Conservation (phyloP, 192 early-diverging fungal species). For the Glomus cerebriforme region DNA sequence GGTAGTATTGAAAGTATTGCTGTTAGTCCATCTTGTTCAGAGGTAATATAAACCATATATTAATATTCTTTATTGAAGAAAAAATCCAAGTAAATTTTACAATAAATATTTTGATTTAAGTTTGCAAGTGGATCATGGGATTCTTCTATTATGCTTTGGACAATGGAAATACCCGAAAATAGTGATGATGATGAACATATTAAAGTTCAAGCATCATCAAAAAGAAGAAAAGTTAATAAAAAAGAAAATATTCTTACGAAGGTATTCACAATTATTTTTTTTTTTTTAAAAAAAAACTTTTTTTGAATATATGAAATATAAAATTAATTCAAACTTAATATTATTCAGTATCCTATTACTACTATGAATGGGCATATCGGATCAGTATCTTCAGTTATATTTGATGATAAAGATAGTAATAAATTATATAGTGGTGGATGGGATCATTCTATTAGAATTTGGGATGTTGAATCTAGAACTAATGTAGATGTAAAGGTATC, state of each 20-base stretch:
- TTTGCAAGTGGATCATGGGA: constrained; percentile 80
- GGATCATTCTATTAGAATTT: constrained; percentile 91
- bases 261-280: constrained; percentile 41
- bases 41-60: constrained; percentile 36
- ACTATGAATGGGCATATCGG: constrained; percentile 74
- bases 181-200: constrained; percentile 41
- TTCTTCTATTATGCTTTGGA: constrained; percentile 80
- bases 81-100: not conserved
- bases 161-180: constrained; percentile 52
- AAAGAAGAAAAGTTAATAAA: constrained; percentile 52
- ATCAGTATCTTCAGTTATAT: constrained; percentile 72
- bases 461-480: constrained; percentile 81
- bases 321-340: not conserved
- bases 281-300: not conserved
- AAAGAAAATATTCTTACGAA: constrained; percentile 2
- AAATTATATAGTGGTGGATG: constrained; percentile 84
- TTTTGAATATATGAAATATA: not conserved
- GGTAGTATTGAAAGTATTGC: constrained; percentile 77
- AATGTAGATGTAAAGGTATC: constrained; percentile 74
- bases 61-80: not conserved
- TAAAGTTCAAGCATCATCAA: constrained; percentile 36
- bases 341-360: constrained; percentile 38
- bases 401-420: constrained; percentile 61
- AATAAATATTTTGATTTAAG: constrained; percentile 29
- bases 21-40: constrained; percentile 53